Evolutionary conservation across 1,284 basidiomycete genomes (phyloP).

Genomic region (Farysia itapuensis): DNA sequence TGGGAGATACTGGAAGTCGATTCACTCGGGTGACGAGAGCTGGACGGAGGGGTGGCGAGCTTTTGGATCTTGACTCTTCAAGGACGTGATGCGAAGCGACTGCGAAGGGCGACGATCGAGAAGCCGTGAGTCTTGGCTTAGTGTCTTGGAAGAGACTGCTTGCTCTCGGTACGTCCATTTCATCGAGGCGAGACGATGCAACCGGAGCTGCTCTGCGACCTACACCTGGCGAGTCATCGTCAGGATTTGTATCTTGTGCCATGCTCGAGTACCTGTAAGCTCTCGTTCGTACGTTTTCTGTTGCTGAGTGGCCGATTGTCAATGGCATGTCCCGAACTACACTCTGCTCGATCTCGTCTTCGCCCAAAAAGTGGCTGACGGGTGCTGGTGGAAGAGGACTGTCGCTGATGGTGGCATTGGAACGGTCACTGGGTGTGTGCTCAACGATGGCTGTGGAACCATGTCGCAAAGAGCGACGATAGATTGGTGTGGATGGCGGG

Average conservation of each 20-base stretch:
- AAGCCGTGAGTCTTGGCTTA: slow-evolving; percentile 8
- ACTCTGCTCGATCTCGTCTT: slow-evolving; percentile 17
- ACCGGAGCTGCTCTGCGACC: slow-evolving; percentile 16
- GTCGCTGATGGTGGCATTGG: slow-evolving; percentile 32
- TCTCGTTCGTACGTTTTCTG: slow-evolving; percentile 3
- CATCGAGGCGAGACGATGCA: slow-evolving; percentile 16
- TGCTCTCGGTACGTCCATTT: slow-evolving; percentile 16
- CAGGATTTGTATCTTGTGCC: slow-evolving; percentile 14
- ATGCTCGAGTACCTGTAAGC: slow-evolving; percentile 16
- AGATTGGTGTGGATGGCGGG: slow-evolving; percentile 21
- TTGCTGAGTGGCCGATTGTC: not conserved
- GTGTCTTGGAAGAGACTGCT: slow-evolving; percentile 18
- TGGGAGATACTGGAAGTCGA: not conserved
- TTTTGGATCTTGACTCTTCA: slow-evolving; percentile 23
- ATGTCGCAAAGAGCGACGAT: slow-evolving; percentile 25
- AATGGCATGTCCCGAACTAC: not conserved
- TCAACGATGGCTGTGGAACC: slow-evolving; percentile 4
- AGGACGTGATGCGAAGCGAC: slow-evolving; percentile 1
- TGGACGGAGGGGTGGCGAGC: slow-evolving; percentile 20
- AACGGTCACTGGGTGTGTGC: slow-evolving; percentile 24
- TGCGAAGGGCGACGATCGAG: slow-evolving; percentile 27
- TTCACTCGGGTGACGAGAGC: slow-evolving; percentile 1
- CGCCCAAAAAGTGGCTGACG: slow-evolving; percentile 38
- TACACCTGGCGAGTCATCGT: slow-evolving; percentile 36
- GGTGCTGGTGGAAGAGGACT: slow-evolving; percentile 34